phyloP scores from a whole-genome alignment of 805 yeast genomes.

The Myxozyma melibiosi region DNA sequence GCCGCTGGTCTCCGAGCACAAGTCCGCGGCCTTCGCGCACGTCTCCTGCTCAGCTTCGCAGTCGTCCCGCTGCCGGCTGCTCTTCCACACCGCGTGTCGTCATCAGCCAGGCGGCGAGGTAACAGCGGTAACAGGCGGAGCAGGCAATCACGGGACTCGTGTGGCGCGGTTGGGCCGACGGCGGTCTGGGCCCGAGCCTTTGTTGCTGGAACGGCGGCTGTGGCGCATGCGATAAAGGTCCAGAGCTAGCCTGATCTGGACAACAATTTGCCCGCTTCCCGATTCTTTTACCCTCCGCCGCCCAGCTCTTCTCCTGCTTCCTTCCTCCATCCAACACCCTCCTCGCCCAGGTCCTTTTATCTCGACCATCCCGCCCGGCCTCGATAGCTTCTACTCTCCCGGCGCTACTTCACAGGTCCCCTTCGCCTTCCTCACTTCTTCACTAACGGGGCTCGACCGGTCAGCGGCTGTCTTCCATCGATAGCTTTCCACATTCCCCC shows the following conservation, averaged over 20 bases:
- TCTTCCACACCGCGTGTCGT: too few species aligned
- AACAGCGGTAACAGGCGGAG: too few species aligned
- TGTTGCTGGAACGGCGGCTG: not conserved
- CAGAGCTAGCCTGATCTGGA: constrained; percentile 2
- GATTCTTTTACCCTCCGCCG: not conserved
- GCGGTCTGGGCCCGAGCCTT: constrained; percentile 15
- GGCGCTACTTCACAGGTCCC: not conserved
- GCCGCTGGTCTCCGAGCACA: too few species aligned
- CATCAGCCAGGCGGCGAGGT: too few species aligned
- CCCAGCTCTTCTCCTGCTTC: not conserved
- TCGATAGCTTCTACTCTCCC: not conserved
- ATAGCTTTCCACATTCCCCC: not conserved
- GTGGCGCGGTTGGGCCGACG: not conserved
- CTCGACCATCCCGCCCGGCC: not conserved
- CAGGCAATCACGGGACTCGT: not conserved
- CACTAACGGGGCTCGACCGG: not conserved
- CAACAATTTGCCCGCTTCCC: constrained; percentile 10
- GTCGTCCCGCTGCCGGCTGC: too few species aligned
- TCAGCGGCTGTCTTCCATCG: not conserved
- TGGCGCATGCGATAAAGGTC: constrained; percentile 16
- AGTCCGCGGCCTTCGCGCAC: too few species aligned
- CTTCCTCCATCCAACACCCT: not conserved
- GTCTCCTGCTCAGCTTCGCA: too few species aligned
- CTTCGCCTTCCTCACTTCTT: not conserved
- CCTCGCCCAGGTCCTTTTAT: not conserved